A percentile compares a stretch with the other conserved stretches of the same genome.
These are phyloP conservation scores for Auricularia auricula-judae DNA, from an alignment of 768 basidiomycete genomes.

Conservation along the genomic window DNA sequence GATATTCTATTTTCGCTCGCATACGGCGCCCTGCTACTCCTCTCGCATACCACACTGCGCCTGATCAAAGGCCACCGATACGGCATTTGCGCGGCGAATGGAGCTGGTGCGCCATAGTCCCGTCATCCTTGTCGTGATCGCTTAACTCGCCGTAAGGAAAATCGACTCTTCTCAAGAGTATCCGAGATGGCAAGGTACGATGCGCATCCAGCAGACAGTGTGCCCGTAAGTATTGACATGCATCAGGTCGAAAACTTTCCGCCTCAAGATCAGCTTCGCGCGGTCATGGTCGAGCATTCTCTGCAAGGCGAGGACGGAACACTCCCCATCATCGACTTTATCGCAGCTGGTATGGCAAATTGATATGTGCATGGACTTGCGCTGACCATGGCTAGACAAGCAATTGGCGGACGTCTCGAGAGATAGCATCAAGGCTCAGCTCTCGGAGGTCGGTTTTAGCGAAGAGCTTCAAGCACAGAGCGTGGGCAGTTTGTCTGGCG, in stretches of 20 bases:
- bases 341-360: constrained; percentile 52
- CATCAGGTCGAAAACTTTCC: constrained; percentile 71
- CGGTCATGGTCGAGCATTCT: constrained; percentile 96
- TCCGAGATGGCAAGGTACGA: constrained; percentile 78
- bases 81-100: constrained; percentile 93
- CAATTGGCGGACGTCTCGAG: constrained; percentile 51
- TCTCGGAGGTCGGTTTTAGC: constrained; percentile 85
- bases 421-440: constrained; percentile 64
- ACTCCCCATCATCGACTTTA: constrained; percentile 76
- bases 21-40: constrained; percentile 85
- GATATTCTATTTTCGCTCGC: constrained; percentile 93
- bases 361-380: too few relatives aligned
- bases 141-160: constrained; percentile 28
- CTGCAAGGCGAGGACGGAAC: constrained; percentile 89
- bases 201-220: background rate
- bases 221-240: constrained; percentile 13
- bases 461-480: constrained; percentile 71
- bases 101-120: constrained; percentile 43
- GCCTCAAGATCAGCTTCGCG: constrained; percentile 70
- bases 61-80: constrained; percentile 87
- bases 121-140: background rate
- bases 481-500: constrained; percentile 87
- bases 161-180: constrained; percentile 89
- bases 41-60: constrained; percentile 87
- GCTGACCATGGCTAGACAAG: constrained; percentile 38